Evolutionary conservation across 352 stramenopile genomes (phyloP), one percentile per base, ranked within the genome.

Genomic region (Globisporangium nagaii): DNA sequence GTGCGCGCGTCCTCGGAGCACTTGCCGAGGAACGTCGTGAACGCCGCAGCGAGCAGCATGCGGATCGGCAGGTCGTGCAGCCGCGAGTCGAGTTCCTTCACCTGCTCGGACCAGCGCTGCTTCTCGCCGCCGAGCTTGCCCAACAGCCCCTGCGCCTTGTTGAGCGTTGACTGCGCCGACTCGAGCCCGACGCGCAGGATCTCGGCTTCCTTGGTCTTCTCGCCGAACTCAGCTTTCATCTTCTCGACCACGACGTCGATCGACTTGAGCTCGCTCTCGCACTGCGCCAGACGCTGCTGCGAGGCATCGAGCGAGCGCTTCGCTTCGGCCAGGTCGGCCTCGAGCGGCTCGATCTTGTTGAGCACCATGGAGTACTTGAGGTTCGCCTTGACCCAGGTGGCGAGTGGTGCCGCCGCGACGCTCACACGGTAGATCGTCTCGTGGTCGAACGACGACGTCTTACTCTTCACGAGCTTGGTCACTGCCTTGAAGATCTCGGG

Each of bases 361-460:
- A 98, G 76, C 28, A 98, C 93, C 63, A 96, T 90, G 15, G 79
- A 94, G 63, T 98, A 98, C 55, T 97, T 89, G 10, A 98, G 65
- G 60, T 98, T 98, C 28, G 93, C 93, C 48, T 98, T 98, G 24
- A 98, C 94, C 95, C 95, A 98, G 5, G 83, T 91, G 0, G 95
- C 95, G 3, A 98, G 74, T 5, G 95, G 95, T 17, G 93, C 95
- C 2, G 94, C 94, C 3, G 95, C 95, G 2, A 98, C 86, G 60
- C 83, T 97, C 13, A 98, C 94, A 19, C 93, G 85, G 39, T 97
- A 95, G 58, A 98, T 98, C 0, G 84, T 96, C 25, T 96, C 85
- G 35, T 96, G 75, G 31, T 98, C 94, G 55, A 98, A 98, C 6
- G 85, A 97, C 0, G 83, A 77, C 0, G 82, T 71, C 71, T 98